Conservation (phyloP, 2,329 filamentous ascomycete species). For the Colletotrichum spinosum region DNA sequence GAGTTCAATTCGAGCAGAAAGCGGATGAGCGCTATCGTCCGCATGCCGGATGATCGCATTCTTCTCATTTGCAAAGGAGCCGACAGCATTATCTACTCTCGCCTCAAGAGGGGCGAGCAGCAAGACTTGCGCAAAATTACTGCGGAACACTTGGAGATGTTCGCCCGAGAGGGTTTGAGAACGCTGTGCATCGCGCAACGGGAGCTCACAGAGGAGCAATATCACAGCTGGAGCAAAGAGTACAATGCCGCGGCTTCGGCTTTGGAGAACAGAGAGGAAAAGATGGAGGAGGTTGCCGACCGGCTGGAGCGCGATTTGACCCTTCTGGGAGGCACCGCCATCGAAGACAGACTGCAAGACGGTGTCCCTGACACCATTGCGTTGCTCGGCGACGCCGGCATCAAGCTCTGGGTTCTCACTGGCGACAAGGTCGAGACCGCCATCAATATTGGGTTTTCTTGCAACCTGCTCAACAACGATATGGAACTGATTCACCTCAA, state of each 20-base stretch:
- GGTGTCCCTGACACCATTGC: conserved; percentile 97
- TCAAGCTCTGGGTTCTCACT: conserved; percentile 98
- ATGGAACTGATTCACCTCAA: conserved; percentile 97
- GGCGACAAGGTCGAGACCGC: conserved; percentile 99
- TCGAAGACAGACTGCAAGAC: conserved; percentile 96
- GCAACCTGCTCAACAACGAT: conserved; percentile 95
- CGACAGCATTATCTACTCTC: conserved; percentile 96
- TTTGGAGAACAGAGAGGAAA: conserved; percentile 89
- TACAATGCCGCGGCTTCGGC: conserved; percentile 90
- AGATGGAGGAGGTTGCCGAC: conserved; percentile 89
- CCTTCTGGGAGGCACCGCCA: conserved; percentile 92
- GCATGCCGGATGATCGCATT: conserved; percentile 92
- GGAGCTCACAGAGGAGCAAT: conserved; percentile 84
- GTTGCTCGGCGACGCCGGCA: conserved; percentile 89
- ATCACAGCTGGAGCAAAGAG: conserved; percentile 84
- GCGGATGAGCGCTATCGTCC: conserved; percentile 96
- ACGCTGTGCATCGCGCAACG: conserved; percentile 94
- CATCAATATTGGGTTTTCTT: conserved; percentile 99
- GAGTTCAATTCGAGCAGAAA: conserved; percentile 98
- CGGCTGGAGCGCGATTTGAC: conserved; percentile 90
- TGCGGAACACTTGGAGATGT: conserved; percentile 95
- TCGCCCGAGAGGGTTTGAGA: conserved; percentile 92
- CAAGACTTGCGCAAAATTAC: conserved; percentile 84
- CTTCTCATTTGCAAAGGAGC: conserved; percentile 97
- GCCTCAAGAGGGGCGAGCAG: conserved; percentile 87